These are phyloP conservation scores for Ballota nigra DNA, from an alignment of 257 asterid species.

Conservation along the genomic window DNA sequence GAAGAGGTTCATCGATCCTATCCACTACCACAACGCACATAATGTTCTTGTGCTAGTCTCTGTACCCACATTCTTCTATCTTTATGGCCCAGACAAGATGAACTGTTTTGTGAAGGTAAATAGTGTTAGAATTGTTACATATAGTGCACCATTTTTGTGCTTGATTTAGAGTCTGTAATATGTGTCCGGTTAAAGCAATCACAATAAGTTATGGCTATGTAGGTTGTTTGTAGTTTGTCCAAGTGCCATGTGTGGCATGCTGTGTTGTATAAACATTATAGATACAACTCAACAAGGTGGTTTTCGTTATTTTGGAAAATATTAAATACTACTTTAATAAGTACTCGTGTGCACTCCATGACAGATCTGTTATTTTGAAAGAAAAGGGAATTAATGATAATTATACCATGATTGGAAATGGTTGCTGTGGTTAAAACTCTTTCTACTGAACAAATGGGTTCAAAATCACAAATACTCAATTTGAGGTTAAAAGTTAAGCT, in stretches of 20 bases:
- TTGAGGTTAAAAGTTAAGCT: too few relatives aligned
- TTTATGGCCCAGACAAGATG: neutral
- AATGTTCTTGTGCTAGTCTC: neutral
- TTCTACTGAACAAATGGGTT: neutral
- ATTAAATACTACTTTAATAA: too few relatives aligned
- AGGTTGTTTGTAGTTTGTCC: neutral
- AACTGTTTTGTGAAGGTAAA: constrained; percentile 7
- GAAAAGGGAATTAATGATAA: neutral
- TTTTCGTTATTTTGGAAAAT: neutral
- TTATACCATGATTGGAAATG: neutral
- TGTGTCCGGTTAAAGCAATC: neutral
- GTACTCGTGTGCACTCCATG: neutral
- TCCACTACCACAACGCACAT: constrained; percentile 55
- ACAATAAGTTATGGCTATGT: neutral
- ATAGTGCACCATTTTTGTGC: constrained; percentile 17
- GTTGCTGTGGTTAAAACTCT: too few relatives aligned
- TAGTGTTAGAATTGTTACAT: constrained; percentile 2
- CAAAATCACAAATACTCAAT: neutral
- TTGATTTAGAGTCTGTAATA: constrained; percentile 17
- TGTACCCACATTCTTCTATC: neutral
- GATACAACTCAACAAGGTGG: neutral
- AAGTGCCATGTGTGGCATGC: neutral
- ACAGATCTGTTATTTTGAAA: neutral
- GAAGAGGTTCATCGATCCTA: constrained; percentile 42
- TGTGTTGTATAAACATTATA: neutral